Base-by-base conservation (phyloP, 1,284 basidiomycete species). In the Meripilus lineatus region DNA sequence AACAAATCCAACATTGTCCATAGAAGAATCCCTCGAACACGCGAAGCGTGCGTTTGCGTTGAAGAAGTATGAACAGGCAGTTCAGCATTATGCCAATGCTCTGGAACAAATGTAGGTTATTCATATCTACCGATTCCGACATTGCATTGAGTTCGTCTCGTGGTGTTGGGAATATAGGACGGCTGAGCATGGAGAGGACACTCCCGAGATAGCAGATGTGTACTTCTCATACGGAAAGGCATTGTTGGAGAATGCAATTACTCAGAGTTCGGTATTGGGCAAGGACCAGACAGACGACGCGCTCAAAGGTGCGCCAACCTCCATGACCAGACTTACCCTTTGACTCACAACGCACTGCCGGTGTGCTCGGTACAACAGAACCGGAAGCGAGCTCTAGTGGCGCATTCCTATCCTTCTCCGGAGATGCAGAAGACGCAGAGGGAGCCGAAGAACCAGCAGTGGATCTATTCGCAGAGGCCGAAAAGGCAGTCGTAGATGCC, bases 211-310 rank as follows among this genome's bases (percentile, higher is more conserved):
- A 49, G 92, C 90, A 8, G 89, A 93, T 55, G 61, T 93, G 22
- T 88, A 94, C 50, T 84, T 93, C 50, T 70, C 76, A 13, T 95
- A 95, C 57, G 92, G 92, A 7, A 89, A 84, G 61, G 88, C 92
- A 5, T 66, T 94, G 33, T 72, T 92, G 48, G 91, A 94, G 69
- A 89, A 93, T 53, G 92, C 90, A 1, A 86, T 93, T 48, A 63
- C 77, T 4, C 86, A 90, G 59, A 83, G 70, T 45, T 77, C 81
- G 1, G 91, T 93, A n/a, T 66, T 94, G 47, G 91, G 89, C 4
- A 91, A 90, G 61, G 87, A 91, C 39, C 77, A 84, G 50, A 68
- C 75, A 7, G 79, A 81, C 38, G 71, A 77, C 10, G 68, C 67
- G 0, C 55, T 65, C n/a, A 75, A 72, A 11, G 76, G 75, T 23